Base-by-base conservation (phyloP, 1,284 basidiomycete species). In the Austroboletus niveus region DNA sequence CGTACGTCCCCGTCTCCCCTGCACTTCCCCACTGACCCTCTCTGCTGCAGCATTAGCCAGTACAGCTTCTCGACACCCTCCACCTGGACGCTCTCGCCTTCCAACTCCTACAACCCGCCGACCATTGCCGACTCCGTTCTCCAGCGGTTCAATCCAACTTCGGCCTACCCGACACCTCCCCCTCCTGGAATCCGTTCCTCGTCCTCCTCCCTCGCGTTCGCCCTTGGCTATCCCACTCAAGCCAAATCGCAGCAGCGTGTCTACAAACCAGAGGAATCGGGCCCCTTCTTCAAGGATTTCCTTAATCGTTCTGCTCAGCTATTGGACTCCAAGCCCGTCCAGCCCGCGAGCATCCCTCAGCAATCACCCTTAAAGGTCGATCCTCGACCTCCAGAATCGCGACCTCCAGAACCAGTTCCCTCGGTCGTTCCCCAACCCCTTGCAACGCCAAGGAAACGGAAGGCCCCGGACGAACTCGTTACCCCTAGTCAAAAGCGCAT, bases 191-290 rank as follows among this genome's bases (percentile, higher is more conserved):
- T 84, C 29, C 76, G 71, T 35, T 72, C 73, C n/a, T 80, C 85
- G 0, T 85, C 85, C 1, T 87, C 87, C 14, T 88, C 87, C 10
- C 76, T 89, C 48, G 85, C 87, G 2, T 75, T 76, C 63, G 87
- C 87, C 8, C 75, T 89, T n/a, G 84, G 81, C 10, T 72, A 75
- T 27, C 77, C 79, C 1, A 62, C 59, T 29, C 69, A 69, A 15
- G 47, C 12, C 29, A 69, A 60, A 47, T 42, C 62, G 9, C 69
- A 69, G 65, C 68, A 63, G 40, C 64, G 55, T 32, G 60, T 70
- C 15, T 78, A 78, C 57, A 68, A 72, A n/a, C 74, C 82, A 7
- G 73, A 79, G 46, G 81, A 87, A 43, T 87, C 86, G 1, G 65
- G 73, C 5, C 63, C 69, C 2, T 87, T 85, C 62, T 87, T 87